Evolutionary conservation across 805 yeast genomes (phyloP).

Genomic region (Pichia nanzhaoensis): DNA sequence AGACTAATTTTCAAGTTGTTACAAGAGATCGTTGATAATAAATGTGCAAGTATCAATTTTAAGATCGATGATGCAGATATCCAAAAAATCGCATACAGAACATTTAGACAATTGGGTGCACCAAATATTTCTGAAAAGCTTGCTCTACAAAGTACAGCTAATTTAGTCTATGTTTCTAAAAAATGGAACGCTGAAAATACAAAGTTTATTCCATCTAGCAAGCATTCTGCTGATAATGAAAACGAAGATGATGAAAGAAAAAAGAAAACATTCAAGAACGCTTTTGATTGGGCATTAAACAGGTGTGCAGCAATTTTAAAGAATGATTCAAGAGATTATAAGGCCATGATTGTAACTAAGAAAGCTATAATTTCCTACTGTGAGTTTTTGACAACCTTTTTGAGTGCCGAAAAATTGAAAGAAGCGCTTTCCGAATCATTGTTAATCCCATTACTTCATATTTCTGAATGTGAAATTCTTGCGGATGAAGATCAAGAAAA

Average conservation of each 20-base stretch:
- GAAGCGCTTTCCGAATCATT: conserved; percentile 32
- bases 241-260: conserved; percentile 17
- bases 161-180: conserved; percentile 52
- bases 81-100: conserved; percentile 62
- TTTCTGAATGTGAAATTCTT: conserved; percentile 30
- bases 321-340: conserved; percentile 50
- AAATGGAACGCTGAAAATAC: conserved; percentile 51
- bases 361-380: conserved; percentile 61
- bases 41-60: conserved; percentile 23
- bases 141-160: conserved; percentile 59
- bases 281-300: conserved; percentile 56
- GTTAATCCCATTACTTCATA: conserved; percentile 26
- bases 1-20: conserved; percentile 52
- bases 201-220: conserved; percentile 24
- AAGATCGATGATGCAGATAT: conserved; percentile 35
- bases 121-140: conserved; percentile 61
- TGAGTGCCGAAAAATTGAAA: conserved; percentile 33
- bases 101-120: conserved; percentile 76
- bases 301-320: conserved; percentile 59
- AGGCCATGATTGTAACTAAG: conserved; percentile 52
- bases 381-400: conserved; percentile 56
- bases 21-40: conserved; percentile 23
- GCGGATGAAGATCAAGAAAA: conserved; percentile 43
- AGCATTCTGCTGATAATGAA: conserved; percentile 2
- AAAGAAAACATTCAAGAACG: conserved; percentile 28